Percentiles rank a stretch among this genome's conserved stretches.
Evolutionary conservation across 2,329 filamentous ascomycete genomes (phyloP).

Genomic region (Cadophora luteo-olivacea): DNA sequence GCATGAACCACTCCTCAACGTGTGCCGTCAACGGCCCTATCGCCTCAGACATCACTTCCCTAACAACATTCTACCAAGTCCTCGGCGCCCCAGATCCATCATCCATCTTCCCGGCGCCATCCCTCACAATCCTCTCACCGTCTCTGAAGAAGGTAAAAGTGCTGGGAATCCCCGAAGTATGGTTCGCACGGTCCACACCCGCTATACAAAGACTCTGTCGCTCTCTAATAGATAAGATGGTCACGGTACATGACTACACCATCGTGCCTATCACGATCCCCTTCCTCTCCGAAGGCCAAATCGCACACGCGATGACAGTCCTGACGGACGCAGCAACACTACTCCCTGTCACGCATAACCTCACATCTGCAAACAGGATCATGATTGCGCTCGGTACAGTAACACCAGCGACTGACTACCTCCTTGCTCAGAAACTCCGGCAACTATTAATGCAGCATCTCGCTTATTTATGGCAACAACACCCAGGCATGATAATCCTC

Average conservation of each 20-base stretch:
- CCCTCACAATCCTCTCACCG: slow-evolving; percentile 49
- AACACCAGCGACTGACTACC: slow-evolving; percentile 70
- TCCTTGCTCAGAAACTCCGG: slow-evolving; percentile 75
- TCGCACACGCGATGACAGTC: slow-evolving; percentile 79
- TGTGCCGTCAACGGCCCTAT: slow-evolving; percentile 75
- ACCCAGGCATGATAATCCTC: slow-evolving; percentile 79
- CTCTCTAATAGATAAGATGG: slow-evolving; percentile 63
- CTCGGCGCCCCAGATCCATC: slow-evolving; percentile 74
- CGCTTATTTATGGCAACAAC: slow-evolving; percentile 68
- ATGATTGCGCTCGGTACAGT: slow-evolving; percentile 68
- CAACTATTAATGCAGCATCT: slow-evolving; percentile 80
- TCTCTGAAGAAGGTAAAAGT: slow-evolving; percentile 47
- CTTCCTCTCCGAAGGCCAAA: slow-evolving; percentile 70
- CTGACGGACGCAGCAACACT: slow-evolving; percentile 69
- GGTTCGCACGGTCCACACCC: slow-evolving; percentile 72
- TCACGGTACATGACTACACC: slow-evolving; percentile 55
- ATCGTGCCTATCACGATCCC: slow-evolving; percentile 68
- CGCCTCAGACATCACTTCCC: slow-evolving; percentile 75
- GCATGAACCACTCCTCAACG: slow-evolving; percentile 56
- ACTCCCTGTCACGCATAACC: slow-evolving; percentile 42
- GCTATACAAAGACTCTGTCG: slow-evolving; percentile 68
- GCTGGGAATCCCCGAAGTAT: slow-evolving; percentile 70
- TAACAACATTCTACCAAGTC: slow-evolving; percentile 79
- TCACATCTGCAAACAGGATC: slow-evolving; percentile 67
- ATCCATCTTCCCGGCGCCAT: slow-evolving; percentile 66